Base-by-base conservation (phyloP, 257 asterid species). In the Phtheirospermum japonicum region DNA sequence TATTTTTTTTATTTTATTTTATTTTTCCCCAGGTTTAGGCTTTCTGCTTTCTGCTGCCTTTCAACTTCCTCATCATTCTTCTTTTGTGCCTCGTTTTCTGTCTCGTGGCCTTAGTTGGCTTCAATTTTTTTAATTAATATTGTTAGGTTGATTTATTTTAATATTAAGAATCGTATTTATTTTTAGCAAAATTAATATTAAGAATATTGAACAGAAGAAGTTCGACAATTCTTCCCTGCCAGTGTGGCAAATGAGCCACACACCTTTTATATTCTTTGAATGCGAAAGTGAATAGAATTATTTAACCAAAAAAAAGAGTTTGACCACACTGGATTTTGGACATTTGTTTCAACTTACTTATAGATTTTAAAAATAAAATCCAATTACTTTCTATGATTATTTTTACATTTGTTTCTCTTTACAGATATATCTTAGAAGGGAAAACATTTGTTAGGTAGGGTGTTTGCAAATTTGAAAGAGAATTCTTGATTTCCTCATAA, bases 21-120 rank as follows among this genome's bases (percentile, higher is more conserved):
- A n/a, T 39, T 49, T 63, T 68, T 65, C 19, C 65, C 57, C 45
- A 56, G 75, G 75, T 74, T 72, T 75, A 74, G 59, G 70, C 75
- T 75, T 77, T 74, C 16, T 67, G 70, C 75, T 75, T 77, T 74
- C 16, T 67, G 67, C 77, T 67, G 76, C 69, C 62, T 63, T 79
- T 75, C 70, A 67, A 71, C 67, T 45, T 61, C 75, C 66, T 72
- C 76, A 79, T 73, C 80, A 76, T 79, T 73, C 70, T 33, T 63
- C 65, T 55, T 70, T 63, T 68, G 73, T 71, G 69, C 59, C 61
- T 4, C 26, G 4, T 59, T 56, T 66, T 55, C 56, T 26, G 42
- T 26, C 56, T 49, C 37, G 51, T 13, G 11, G 30, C 33, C 61
- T 32, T 20, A 58, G 75, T 57, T 60, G 62, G 66, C 65, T 2